A percentile compares a stretch with the other conserved stretches of the same genome.
These are phyloP conservation scores for Lolium rigidum DNA, from an alignment of 176 grass and related monocot species.

Conservation along the genomic window DNA sequence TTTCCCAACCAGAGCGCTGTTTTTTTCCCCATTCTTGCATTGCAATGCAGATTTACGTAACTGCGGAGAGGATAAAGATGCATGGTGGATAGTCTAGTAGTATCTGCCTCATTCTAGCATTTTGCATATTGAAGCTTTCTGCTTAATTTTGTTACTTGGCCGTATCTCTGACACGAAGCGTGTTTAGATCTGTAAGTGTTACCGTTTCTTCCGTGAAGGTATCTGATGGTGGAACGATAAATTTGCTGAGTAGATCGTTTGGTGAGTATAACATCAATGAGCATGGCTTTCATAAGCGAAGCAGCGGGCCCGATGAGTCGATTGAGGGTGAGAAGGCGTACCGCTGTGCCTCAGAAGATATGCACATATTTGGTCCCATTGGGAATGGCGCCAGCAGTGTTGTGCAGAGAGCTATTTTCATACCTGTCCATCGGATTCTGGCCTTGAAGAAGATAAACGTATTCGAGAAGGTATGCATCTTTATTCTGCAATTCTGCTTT, in stretches of 20 bases:
- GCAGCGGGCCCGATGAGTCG: slow-evolving; percentile 50
- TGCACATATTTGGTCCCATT: slow-evolving; percentile 94
- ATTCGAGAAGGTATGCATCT: slow-evolving; percentile 74
- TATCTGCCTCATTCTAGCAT: background rate
- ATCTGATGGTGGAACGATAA: slow-evolving; percentile 82
- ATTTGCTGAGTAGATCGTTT: slow-evolving; percentile 86
- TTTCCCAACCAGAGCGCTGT: background rate
- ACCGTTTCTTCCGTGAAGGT: slow-evolving; percentile 56
- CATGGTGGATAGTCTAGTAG: slow-evolving; percentile 20
- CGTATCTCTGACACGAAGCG: background rate
- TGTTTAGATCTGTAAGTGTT: slow-evolving; percentile 30
- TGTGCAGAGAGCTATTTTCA: slow-evolving; percentile 82
- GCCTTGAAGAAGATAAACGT: slow-evolving; percentile 97
- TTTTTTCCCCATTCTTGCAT: background rate
- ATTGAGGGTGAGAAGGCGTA: slow-evolving; percentile 74
- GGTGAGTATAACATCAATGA: slow-evolving; percentile 98
- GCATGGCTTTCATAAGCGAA: slow-evolving; percentile 70
- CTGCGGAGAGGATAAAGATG: slow-evolving; percentile 1
- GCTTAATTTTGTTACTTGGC: slow-evolving; percentile 12
- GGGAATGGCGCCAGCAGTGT: slow-evolving; percentile 91
- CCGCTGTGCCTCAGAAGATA: slow-evolving; percentile 86
- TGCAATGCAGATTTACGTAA: background rate
- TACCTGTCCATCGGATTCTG: slow-evolving; percentile 83
- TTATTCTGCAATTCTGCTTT: background rate
- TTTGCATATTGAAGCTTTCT: background rate